Evolutionary conservation across 169 alveolate species (phyloP).

Genomic region (Neospora caninum): DNA sequence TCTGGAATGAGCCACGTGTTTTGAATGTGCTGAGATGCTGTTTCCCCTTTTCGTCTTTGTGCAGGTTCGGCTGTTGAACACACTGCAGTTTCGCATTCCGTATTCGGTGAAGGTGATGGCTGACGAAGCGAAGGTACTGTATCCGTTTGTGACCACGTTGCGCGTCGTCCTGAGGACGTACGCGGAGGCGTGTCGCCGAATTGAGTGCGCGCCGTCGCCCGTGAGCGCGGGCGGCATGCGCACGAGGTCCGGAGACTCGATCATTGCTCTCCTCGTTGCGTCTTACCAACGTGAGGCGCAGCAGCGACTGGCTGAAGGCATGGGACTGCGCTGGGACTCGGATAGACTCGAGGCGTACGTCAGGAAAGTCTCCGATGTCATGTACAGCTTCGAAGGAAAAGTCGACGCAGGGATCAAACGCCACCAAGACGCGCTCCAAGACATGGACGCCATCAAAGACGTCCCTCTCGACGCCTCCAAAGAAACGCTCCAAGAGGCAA

Average conservation of each 20-base stretch:
- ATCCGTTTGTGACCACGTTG: slow-evolving; percentile 75
- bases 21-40: too few relatives aligned
- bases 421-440: slow-evolving; percentile 42
- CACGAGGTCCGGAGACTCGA: background rate
- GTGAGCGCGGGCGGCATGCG: background rate
- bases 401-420: slow-evolving; percentile 53
- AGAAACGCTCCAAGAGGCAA: background rate
- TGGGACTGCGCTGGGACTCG: slow-evolving; percentile 63
- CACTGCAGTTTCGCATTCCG: slow-evolving; percentile 87
- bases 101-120: slow-evolving; percentile 88
- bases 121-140: slow-evolving; percentile 91
- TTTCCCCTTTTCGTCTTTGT: background rate
- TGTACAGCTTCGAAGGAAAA: slow-evolving; percentile 59
- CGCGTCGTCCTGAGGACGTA: slow-evolving; percentile 73
- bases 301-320: slow-evolving; percentile 64
- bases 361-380: slow-evolving; percentile 53
- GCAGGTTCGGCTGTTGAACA: slow-evolving; percentile 81
- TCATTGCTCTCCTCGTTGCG: slow-evolving; percentile 69
- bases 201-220: slow-evolving; percentile 12
- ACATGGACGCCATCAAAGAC: slow-evolving; percentile 50
- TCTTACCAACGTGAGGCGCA: slow-evolving; percentile 72
- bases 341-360: slow-evolving; percentile 65
- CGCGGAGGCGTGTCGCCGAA: slow-evolving; percentile 56
- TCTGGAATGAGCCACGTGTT: background rate
- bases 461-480: slow-evolving; percentile 46